These are phyloP conservation scores for Cladosporium colombiae DNA, from an alignment of 2,329 filamentous ascomycete species.

Conservation along the genomic window DNA sequence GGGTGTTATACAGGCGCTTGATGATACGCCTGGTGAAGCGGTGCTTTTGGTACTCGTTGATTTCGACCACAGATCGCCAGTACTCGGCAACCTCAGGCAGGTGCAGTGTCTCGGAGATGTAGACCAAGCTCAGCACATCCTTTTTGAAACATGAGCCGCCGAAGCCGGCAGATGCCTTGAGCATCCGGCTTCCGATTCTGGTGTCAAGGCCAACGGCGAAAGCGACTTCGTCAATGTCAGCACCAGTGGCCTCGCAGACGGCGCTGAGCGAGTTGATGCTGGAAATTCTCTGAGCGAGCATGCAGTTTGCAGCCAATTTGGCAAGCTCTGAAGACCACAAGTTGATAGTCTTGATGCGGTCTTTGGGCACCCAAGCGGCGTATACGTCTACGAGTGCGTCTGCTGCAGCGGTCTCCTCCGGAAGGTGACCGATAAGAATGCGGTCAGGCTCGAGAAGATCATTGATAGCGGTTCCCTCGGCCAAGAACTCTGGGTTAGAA, in stretches of 20 bases:
- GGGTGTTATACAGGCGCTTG: conserved; percentile 65
- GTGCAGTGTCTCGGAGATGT: conserved; percentile 70
- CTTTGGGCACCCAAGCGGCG: conserved; percentile 66
- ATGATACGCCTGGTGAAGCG: conserved; percentile 68
- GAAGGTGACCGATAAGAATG: conserved; percentile 71
- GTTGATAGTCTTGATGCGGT: conserved; percentile 69
- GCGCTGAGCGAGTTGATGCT: conserved; percentile 78
- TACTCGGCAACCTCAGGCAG: conserved; percentile 72
- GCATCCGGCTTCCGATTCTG: conserved; percentile 70
- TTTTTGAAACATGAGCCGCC: conserved; percentile 80
- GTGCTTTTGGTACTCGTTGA: conserved; percentile 73
- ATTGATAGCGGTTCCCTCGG: conserved; percentile 71
- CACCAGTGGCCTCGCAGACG: conserved; percentile 73
- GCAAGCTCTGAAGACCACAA: conserved; percentile 75
- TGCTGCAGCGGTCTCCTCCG: conserved; percentile 62
- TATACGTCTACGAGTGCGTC: conserved; percentile 66
- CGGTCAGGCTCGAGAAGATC: conserved; percentile 71
- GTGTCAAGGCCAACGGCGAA: conserved; percentile 55
- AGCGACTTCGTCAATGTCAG: conserved; percentile 72
- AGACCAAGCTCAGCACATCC: conserved; percentile 71
- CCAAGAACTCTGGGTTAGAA: conserved; percentile 78
- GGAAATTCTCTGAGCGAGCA: conserved; percentile 76
- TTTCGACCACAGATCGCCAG: conserved; percentile 70
- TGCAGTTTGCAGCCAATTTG: conserved; percentile 75
- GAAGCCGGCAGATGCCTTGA: conserved; percentile 74